Evolutionary conservation across 768 basidiomycete species (phyloP), one percentile per base, ranked within the genome.

Genomic region (Thelephora ganbajun): DNA sequence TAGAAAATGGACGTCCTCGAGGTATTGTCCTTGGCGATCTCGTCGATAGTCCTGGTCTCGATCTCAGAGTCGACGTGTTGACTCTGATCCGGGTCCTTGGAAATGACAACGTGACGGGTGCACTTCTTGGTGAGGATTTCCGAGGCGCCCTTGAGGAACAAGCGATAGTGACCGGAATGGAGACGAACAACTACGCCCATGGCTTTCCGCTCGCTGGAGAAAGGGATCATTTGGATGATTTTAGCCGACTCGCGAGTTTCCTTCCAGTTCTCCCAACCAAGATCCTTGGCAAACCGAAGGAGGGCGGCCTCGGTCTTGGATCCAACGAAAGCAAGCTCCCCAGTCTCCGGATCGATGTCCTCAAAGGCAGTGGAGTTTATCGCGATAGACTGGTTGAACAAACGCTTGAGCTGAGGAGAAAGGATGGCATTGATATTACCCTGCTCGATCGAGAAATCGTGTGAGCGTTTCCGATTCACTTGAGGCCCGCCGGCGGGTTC

Each of bases 311-410:
- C 73, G 12, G 73, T 74, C 62, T 74, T 74, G 47, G 62, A 65
- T 6, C 73, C 73, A 50, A 72, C 67, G 54, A 73, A 73, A 46
- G 59, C 57, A 43, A 55, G 22, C 3, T 60, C 52, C 18, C 65
- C 66, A 5, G 61, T 56, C 22, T 64, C 64, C 44, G 62, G 61
- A 43, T 62, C 55, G 49, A 54, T 60, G 57, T 70, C 66, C 57
- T 72, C 71, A 56, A 72, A 73, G 30, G 71, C 71, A 35, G 71
- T 71, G 34, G 69, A 70, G 61, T 72, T 72, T 61, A 72, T 63
- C 34, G 66, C 66, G 59, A 73, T 68, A n/a, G 69, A 62, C 33
- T 71, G 67, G 62, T 71, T 70, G 54, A 73, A 54, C 6, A 69
- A 55, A 11, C 53, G 54, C n/a, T 52, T 53, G 12, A 69, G 54